Base-by-base conservation (phyloP, 2,329 filamentous ascomycete genomes). In the Pestalotiopsis sp. region DNA sequence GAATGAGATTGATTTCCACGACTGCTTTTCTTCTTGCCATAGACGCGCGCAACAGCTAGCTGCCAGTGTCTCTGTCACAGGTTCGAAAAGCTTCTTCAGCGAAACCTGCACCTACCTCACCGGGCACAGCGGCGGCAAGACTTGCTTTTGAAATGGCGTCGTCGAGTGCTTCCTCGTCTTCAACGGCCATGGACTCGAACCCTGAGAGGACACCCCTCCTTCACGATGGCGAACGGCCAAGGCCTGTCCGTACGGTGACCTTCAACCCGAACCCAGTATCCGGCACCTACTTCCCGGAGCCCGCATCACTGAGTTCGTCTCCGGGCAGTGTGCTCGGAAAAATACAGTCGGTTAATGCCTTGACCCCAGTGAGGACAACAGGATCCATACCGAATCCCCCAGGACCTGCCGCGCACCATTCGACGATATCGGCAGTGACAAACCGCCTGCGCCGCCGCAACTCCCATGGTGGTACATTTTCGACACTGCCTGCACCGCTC, bases 391-490 rank as follows among this genome's bases (percentile, higher is more conserved):
- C 86, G 27, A 85, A 88, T 20, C 56, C 81, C 77, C 25, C 66
- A 9, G 27, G 27, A 14, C 14, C 59, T 56, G 58, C 65, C 13
- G 20, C 41, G 64, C 31, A 57, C 38, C 20, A 64, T 52, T 69
- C 68, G 13, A 85, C 86, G 66, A 88, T 97, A 27, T 90, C 94
- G 4, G 89, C 92, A 3, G 83, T 98, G 73, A 97, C 98, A 81
- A 95, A 86, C 86, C 97, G 95, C 81, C 86, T 98, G 61, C 91
- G 93, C 67, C 87, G 95, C 75, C 89, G 95, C 72, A 96, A 97
- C 76, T 97, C 93, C 80, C 91, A 94, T 75, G 91, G 93, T 66
- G 84, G 89, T 66, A 84, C 89, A 20, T 81, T 86, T 36, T 79
- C 77, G 39, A 77, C 76, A 9, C 78, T 86, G 4, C 80, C 81